Percentiles rank a stretch among this genome's conserved stretches.
phyloP scores from a whole-genome alignment of 176 grass and related monocot genomes.

The Carex myosuroides region DNA sequence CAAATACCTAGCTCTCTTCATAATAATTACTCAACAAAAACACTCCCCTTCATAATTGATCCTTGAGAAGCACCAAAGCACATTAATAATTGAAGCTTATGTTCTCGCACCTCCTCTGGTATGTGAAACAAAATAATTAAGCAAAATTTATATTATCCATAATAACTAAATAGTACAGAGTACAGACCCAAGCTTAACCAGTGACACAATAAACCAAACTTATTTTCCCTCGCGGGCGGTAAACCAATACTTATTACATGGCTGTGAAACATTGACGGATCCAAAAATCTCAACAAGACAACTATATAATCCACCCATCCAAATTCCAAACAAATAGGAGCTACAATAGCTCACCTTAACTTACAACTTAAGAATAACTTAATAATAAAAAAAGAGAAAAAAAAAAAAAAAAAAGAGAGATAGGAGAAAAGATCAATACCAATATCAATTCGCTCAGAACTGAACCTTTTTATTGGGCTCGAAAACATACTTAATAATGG shows the following conservation, averaged over 20 bases:
- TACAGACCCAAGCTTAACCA: background rate
- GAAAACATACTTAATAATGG: slow-evolving; percentile 64
- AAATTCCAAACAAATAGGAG: background rate
- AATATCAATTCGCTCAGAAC: background rate
- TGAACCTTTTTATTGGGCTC: slow-evolving; percentile 66
- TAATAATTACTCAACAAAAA: too few relatives aligned
- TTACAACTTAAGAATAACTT: background rate
- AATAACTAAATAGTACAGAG: background rate
- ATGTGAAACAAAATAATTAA: background rate
- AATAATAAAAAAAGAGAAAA: background rate
- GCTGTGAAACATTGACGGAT: background rate
- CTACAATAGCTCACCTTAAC: background rate
- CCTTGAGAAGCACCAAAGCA: too few relatives aligned
- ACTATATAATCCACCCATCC: background rate
- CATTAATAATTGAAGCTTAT: background rate
- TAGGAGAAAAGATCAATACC: background rate
- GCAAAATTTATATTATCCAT: background rate
- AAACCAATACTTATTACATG: background rate
- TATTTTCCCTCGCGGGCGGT: background rate
- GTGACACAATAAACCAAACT: background rate
- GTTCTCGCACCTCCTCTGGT: too few relatives aligned
- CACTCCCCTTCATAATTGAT: too few relatives aligned
- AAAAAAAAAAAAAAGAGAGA: background rate
- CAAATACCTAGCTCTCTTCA: too few relatives aligned
- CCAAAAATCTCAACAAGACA: slow-evolving; percentile 1